Base-by-base conservation (phyloP, 2,329 filamentous ascomycete species). In the Drechslerella dactyloides region DNA sequence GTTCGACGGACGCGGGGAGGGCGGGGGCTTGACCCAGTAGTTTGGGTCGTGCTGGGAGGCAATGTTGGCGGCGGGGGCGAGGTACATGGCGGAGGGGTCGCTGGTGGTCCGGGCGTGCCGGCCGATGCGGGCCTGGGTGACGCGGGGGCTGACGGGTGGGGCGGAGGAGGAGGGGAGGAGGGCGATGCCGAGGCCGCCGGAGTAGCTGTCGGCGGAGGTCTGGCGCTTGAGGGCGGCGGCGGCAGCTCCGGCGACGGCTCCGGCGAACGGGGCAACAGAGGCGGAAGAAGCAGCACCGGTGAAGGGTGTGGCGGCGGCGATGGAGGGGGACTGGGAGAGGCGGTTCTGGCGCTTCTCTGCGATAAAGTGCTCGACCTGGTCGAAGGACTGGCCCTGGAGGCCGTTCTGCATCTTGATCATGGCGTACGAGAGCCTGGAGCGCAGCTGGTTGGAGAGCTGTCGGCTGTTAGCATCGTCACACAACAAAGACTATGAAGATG, bases 1-100 rank as follows among this genome's bases (percentile, higher is more conserved):
- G 81, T 80, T 51, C 82, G 82, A 76, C 82, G 80, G 44, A 83
- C 83, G 73, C 5, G 66, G 66, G 17, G 66, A 70, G 1, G 66
- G 66, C 3, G 66, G 66, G 1, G 66, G 66, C 27, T 70, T 70
- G 17, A 70, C 66, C 66, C 66, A 70, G 54, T 64, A 70, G 21
- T 70, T 70, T 0, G 66, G 66, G 46, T 70, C 66, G n/a, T 70
- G 53, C 2, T 63, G 55, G n/a, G 66, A 70, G 54, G 48, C 56
- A 51, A 70, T 64, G 37, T 70, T 70, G 24, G 66, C 66, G n/a
- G 66, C 66, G 19, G 66, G 59, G 10, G 53, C 66, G 33, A 70
- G 21, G 51, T 58, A 70, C 66, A 70, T 70, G 1, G 54, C 66
- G 40, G 66, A 70, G 2, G 66, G 66, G 23, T 70, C 66, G 17